Conservation (phyloP, 208 protist genomes). For the Acanthamoeba sp. region DNA sequence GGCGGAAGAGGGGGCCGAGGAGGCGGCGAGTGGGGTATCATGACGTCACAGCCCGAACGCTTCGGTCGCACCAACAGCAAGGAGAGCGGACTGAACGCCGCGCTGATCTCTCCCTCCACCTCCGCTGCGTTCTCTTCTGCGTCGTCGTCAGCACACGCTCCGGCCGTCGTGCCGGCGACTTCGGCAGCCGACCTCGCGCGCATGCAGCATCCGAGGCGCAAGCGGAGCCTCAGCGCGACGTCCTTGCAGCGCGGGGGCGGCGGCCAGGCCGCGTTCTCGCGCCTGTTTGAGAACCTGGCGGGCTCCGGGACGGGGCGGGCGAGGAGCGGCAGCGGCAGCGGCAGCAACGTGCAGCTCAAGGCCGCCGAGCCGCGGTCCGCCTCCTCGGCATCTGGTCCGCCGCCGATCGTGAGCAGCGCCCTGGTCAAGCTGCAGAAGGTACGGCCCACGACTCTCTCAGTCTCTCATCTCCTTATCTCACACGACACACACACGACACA, state of each 20-base stretch:
- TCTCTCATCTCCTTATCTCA: too few relatives aligned
- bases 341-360: background rate
- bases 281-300: constrained; percentile 28
- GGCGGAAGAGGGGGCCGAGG: too few relatives aligned
- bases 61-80: constrained; percentile 27
- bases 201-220: background rate
- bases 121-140: too few relatives aligned
- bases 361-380: background rate
- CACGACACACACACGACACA: too few relatives aligned
- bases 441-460: too few relatives aligned
- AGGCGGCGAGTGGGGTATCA: background rate
- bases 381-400: constrained; percentile 14
- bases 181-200: background rate
- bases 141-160: background rate
- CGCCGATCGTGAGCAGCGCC: constrained; percentile 49
- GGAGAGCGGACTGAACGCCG: background rate
- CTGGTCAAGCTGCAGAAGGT: constrained; percentile 66
- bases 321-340: background rate
- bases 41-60: background rate
- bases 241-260: background rate
- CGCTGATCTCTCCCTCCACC: background rate
- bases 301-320: background rate
- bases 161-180: background rate
- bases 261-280: background rate
- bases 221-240: constrained; percentile 37